Evolutionary conservation across 2,329 filamentous ascomycete species (phyloP), one percentile per base, ranked within the genome.

Genomic region (Penicillium sp.): DNA sequence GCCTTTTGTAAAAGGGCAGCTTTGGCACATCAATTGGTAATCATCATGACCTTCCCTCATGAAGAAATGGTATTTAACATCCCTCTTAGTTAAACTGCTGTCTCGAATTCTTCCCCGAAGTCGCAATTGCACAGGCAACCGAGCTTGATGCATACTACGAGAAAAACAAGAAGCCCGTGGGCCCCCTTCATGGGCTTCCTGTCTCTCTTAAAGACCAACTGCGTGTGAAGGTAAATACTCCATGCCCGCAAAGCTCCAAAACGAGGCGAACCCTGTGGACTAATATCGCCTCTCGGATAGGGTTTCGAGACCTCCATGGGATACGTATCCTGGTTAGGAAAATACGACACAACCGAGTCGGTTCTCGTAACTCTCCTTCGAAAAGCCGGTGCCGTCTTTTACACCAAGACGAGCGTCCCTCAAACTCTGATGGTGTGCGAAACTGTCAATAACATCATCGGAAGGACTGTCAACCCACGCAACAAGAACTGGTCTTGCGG

Each of bases 351-450:
- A 6, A 46, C 48, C 7, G 60, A 62, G 18, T 60, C 58, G 4
- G 46, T 56, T 18, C 49, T 63, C 32, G 54, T 57, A 2, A 49
- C 54, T 4, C 53, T 81, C 1, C 68, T 82, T 0, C 63, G 72
- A 37, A 67, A 61, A 0, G 72, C 75, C 2, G 80, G 80, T 4
- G 79, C 79, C 9, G 71, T 82, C 25, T 72, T 79, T 54, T 81
- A 79, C 59, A 77, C 78, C 54, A 81, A 81, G 68, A 81, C 80
- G 0, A 81, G 78, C 54, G 74, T 81, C 3, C 78, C 79, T 0
- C 84, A 81, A 1, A 81, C 81, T 10, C 83, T 86, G 76, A 86
- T 87, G 83, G 84, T 85, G 44, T 78, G 81, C 10, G 84, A 87
- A 62, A 80, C 76, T 1, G 80, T 84, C 13, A 87, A 86, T 67